Conservation (phyloP, 2,329 filamentous ascomycete genomes). For the Fusarium equiseti region DNA sequence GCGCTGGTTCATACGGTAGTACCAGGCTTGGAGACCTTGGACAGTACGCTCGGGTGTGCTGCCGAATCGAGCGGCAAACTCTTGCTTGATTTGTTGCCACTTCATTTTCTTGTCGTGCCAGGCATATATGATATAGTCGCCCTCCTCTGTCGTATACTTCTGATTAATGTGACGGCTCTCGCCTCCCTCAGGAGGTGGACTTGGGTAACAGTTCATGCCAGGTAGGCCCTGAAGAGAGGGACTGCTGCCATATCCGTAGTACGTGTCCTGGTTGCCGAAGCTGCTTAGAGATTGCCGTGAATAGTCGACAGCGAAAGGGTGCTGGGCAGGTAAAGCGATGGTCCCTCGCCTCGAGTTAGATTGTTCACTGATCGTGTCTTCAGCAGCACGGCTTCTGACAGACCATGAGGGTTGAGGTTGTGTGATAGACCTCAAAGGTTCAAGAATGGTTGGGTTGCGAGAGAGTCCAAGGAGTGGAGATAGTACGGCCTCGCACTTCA, state of each 20-base stretch:
- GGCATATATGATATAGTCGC: slow-evolving; percentile 60
- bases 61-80: slow-evolving; percentile 56
- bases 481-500: slow-evolving; percentile 45
- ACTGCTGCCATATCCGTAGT: slow-evolving; percentile 43
- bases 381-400: slow-evolving; percentile 15
- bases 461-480: slow-evolving; percentile 48
- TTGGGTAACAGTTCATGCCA: slow-evolving; percentile 50
- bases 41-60: slow-evolving; percentile 54
- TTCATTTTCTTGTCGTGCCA: slow-evolving; percentile 59
- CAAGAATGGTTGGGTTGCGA: slow-evolving; percentile 42
- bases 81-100: slow-evolving; percentile 57
- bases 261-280: slow-evolving; percentile 41
- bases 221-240: slow-evolving; percentile 40
- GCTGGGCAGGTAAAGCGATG: slow-evolving; percentile 33
- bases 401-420: slow-evolving; percentile 34
- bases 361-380: slow-evolving; percentile 20
- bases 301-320: slow-evolving; percentile 35
- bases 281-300: slow-evolving; percentile 29
- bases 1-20: slow-evolving; percentile 58
- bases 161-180: slow-evolving; percentile 58
- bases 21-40: slow-evolving; percentile 58
- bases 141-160: slow-evolving; percentile 59
- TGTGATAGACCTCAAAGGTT: slow-evolving; percentile 32
- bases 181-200: slow-evolving; percentile 52
- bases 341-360: slow-evolving; percentile 32